Evolutionary conservation across 371 early-diverging fungal species (phyloP), one percentile per base, ranked within the genome.

Genomic region (Apophysomyces elegans): DNA sequence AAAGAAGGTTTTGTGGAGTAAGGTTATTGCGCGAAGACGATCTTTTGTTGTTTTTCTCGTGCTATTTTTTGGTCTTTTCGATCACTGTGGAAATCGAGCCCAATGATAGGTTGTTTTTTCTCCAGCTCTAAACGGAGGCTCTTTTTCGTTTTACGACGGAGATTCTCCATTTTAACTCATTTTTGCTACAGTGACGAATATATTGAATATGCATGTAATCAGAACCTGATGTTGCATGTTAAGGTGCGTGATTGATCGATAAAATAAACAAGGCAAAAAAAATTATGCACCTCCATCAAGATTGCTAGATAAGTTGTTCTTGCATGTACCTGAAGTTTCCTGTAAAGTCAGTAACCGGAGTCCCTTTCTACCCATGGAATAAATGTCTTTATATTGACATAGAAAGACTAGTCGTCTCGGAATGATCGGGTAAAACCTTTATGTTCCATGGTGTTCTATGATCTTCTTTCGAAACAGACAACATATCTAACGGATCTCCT

Each of bases 101-200:
- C 41, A 41, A 41, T 41, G 41, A 41, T 5, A 41, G 8, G 41
- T 13, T 16, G 2, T 50, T 50, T 50, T 50, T 21, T 21, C 4
- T 21, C 21, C 54, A 21, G 21, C 54, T 50, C 54, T 9, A 50
- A 50, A 50, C 9, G 21, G 54, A 18, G 21, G 54, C 54, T 5
- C 54, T 7, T 50, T 50, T 50, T 50, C 21, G 5, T 50, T 50
- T 50, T 50, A 9, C 54, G 21, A 50, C 54, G 54, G 54, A 50
- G 54, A 50, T 50, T 50, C 21, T 18, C 21, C n/a, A 50, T 21
- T 45, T 50, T 50, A 50, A 21, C 54, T 50, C 21, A 9, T 21
- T 18, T 50, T 50, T 50, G 54, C 54, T 50, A 50, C 21, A 18
- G 54, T 50, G 54, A 50, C 54, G 54, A 50, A 7, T 50, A 50